These are phyloP conservation scores for Strigomonas culicis DNA, from an alignment of 208 protist species.

Conservation along the genomic window DNA sequence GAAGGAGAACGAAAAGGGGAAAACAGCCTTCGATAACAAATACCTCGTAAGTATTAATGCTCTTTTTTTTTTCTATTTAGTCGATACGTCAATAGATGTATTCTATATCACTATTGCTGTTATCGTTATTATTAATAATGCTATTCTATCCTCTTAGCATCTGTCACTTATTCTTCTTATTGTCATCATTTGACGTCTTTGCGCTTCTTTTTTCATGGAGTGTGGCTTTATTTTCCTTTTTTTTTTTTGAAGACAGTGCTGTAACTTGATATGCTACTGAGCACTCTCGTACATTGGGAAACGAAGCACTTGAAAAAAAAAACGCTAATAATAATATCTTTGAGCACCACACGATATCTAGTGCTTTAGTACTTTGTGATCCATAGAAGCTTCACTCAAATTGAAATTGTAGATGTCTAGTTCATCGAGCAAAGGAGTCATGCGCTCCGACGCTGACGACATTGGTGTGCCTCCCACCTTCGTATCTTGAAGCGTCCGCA, in stretches of 20 bases:
- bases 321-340: conserved; percentile 2
- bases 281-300: no score
- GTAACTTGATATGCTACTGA: no score
- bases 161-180: no score
- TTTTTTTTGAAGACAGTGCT: conserved; percentile 5
- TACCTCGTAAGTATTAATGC: neutral
- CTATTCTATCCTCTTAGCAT: no score
- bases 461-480: conserved; percentile 62
- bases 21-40: neutral
- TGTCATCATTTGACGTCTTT: no score
- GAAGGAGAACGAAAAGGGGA: conserved; percentile 8
- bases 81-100: neutral
- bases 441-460: conserved; percentile 52
- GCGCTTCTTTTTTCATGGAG: no score
- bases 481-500: conserved; percentile 71
- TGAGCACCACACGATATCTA: no score
- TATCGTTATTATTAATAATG: no score
- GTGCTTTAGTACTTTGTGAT: no score
- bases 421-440: conserved; percentile 80
- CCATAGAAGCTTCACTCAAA: conserved; percentile 55
- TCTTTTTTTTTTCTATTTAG: conserved; percentile 13
- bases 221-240: no score
- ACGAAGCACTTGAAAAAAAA: conserved; percentile 5
- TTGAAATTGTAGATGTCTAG: conserved; percentile 66
- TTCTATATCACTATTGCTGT: neutral